Evolutionary conservation across 2,329 filamentous ascomycete genomes (phyloP).

Genomic region (Parafenestella ontariensis): DNA sequence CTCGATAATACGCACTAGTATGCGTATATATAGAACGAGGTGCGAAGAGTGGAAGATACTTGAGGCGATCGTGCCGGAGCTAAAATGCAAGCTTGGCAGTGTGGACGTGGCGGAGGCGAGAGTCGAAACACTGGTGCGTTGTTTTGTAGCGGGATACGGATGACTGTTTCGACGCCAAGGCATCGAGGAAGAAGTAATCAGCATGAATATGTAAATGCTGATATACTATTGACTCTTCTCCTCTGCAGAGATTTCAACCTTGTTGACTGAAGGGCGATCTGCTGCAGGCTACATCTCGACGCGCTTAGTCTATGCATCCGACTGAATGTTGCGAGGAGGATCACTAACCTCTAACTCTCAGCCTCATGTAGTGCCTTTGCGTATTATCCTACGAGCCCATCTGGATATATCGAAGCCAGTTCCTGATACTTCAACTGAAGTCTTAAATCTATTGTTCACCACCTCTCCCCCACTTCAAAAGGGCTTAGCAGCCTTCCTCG

Average conservation of each 20-base stretch:
- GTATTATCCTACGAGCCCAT: not conserved
- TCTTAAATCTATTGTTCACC: not conserved
- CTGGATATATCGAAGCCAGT: not conserved
- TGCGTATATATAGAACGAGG: not conserved
- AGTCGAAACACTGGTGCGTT: not conserved
- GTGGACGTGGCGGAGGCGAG: not conserved
- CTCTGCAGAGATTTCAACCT: not conserved
- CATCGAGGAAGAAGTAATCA: no score
- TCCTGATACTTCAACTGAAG: no score
- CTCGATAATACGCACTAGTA: not conserved
- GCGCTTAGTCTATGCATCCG: not conserved
- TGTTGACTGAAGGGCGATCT: not conserved
- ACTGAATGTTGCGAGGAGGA: not conserved
- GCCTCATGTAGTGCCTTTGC: not conserved
- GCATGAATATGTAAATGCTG: not conserved
- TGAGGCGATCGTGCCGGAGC: not conserved
- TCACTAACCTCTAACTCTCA: not conserved
- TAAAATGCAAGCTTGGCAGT: not conserved
- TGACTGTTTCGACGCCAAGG: not conserved
- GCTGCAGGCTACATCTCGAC: not conserved
- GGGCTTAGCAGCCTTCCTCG: constrained; percentile 92
- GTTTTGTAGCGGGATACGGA: not conserved
- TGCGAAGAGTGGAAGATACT: not conserved
- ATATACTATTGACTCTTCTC: not conserved
- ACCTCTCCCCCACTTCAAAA: constrained; percentile 53